A percentile compares a stretch with the other conserved stretches of the same genome.
These are phyloP conservation scores for Trichoderma citrinoviride DNA, from an alignment of 2,329 filamentous ascomycete species.

Conservation along the genomic window DNA sequence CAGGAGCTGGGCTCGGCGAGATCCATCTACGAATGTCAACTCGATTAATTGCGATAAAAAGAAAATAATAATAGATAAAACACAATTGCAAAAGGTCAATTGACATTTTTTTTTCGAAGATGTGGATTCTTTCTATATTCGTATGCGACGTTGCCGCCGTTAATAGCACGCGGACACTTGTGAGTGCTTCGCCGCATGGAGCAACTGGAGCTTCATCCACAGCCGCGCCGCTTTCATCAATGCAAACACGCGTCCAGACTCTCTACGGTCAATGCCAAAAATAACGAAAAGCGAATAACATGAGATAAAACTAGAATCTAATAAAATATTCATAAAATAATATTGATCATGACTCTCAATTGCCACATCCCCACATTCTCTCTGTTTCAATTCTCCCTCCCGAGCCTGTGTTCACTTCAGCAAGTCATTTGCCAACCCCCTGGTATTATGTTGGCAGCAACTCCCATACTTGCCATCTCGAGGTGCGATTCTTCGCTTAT, in stretches of 20 bases:
- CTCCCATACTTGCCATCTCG: not conserved
- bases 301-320: not conserved
- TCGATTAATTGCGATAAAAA: not conserved
- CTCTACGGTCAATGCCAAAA: not conserved
- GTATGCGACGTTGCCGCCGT: not conserved
- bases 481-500: slow-evolving; percentile 12
- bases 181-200: not conserved
- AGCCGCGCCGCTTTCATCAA: not conserved
- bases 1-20: not conserved
- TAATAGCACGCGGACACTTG: not conserved
- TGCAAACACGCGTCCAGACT: not conserved
- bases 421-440: slow-evolving; percentile 8
- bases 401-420: slow-evolving; percentile 19
- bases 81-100: not conserved
- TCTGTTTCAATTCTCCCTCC: not conserved
- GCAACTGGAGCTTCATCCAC: not conserved
- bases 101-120: not conserved
- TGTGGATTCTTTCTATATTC: not conserved
- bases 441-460: not conserved
- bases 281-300: not conserved
- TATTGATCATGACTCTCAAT: not conserved
- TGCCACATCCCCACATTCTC: not conserved
- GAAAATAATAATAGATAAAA: not conserved
- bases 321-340: not conserved
- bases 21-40: not conserved